Conservation (phyloP, 805 yeast genomes). For the Candida berthetii region DNA sequence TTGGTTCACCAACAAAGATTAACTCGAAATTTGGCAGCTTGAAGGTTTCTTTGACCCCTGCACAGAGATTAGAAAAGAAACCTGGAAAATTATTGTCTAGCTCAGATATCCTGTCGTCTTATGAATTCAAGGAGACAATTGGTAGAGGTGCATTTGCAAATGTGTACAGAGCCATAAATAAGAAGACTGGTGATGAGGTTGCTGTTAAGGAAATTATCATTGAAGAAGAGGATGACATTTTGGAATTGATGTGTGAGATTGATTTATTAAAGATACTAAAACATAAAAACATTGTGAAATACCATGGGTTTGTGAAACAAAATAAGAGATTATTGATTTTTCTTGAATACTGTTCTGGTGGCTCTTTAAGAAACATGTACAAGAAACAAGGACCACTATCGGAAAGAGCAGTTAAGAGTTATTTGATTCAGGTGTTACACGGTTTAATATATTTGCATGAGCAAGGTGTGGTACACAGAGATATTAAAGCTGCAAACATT, state of each 20-base stretch:
- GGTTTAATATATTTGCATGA: constrained; percentile 63
- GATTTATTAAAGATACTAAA: constrained; percentile 67
- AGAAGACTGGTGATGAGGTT: constrained; percentile 57
- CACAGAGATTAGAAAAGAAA: constrained; percentile 41
- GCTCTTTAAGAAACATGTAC: constrained; percentile 46
- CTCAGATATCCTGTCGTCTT: constrained; percentile 27
- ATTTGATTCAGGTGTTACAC: constrained; percentile 61
- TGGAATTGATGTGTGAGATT: constrained; percentile 56
- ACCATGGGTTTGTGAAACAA: constrained; percentile 82
- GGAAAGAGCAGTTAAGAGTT: constrained; percentile 55
- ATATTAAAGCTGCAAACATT: constrained; percentile 75
- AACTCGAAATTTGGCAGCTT: background rate
- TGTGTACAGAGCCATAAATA: constrained; percentile 72
- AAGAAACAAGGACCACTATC: constrained; percentile 35
- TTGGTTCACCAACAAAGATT: constrained; percentile 11
- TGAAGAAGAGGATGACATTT: constrained; percentile 66
- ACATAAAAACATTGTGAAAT: constrained; percentile 88
- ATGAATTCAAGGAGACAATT: constrained; percentile 51
- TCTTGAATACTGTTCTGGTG: constrained; percentile 63
- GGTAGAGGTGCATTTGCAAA: constrained; percentile 93
- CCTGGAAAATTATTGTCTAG: constrained; percentile 23
- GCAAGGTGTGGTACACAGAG: constrained; percentile 65
- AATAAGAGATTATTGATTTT: constrained; percentile 69
- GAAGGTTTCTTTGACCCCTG: constrained; percentile 35
- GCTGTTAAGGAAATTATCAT: constrained; percentile 79